Evolutionary conservation across 768 basidiomycete species (phyloP), one percentile per base, ranked within the genome.

Genomic region (Suillus bovinus): DNA sequence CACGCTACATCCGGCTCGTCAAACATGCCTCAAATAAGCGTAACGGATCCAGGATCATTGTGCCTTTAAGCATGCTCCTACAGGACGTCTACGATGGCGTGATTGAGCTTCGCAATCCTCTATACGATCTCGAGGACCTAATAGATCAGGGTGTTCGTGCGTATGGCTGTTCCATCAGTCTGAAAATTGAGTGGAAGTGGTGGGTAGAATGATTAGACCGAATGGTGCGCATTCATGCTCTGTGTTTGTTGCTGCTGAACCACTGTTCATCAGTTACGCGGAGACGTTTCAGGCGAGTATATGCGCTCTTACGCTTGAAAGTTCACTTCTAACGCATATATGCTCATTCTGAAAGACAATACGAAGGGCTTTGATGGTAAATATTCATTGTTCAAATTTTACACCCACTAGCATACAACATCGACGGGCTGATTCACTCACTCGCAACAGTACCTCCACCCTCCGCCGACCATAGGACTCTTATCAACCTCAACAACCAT

Each of bases 71-170:
- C 29, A 66, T 70, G 39, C 67, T 85, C 60, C 60, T 84, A 39
- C 58, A 71, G 29, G 75, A 74, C 56, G 67, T 82, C 22, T 67
- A 68, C 55, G 61, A 66, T 7, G 84, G 83, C 16, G 49, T 67
- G 14, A 64, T 85, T 13, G 84, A 86, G 66, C 57, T 84, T 50
- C 75, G 82, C 63, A 70, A 83, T 63, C 70, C 77, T 16, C 50
- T 64, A 11, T 59, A 68, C 59, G 77, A 81, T 64, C 67, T 85
- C 14, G 64, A 63, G 4, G 63, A 75, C 27, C 72, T 86, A 36
- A 64, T 84, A 52, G 69, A 63, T 34, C 70, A 72, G 5, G 71
- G 73, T 5, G 63, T 74, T 36, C 64, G 59, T 24, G 72, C 77
- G 9, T 74, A 82, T 59, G 79, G 78, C 22, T 78, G 79, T 74